Evolutionary conservation across 2,329 filamentous ascomycete genomes (phyloP).

Genomic region (Trichoderma pleuroti): DNA sequence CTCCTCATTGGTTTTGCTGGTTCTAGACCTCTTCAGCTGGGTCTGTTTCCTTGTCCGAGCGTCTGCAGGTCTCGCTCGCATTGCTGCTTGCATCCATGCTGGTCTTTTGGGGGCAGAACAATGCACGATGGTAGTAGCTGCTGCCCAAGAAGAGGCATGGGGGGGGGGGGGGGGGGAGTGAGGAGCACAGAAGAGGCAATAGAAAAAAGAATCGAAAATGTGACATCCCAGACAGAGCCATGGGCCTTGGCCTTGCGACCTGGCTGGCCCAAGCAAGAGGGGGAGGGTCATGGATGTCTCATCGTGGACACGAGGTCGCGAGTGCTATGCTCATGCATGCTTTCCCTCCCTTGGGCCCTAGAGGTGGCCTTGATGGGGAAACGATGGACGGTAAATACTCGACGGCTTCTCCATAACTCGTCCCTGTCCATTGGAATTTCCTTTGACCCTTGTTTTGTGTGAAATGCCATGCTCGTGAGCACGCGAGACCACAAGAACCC

Average conservation of each 20-base stretch:
- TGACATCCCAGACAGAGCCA: background rate
- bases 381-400: constrained; percentile 1
- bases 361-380: background rate
- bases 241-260: background rate
- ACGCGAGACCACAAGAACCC: background rate
- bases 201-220: background rate
- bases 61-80: background rate
- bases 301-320: background rate
- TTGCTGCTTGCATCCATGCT: background rate
- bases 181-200: background rate
- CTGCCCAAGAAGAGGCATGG: background rate
- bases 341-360: background rate
- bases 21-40: background rate
- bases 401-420: background rate
- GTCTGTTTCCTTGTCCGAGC: background rate
- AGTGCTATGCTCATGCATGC: background rate
- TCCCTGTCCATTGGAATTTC: background rate
- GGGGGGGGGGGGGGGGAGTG: background rate
- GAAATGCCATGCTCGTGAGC: background rate
- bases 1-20: background rate
- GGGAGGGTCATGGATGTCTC: constrained; percentile 9
- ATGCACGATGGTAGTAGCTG: background rate
- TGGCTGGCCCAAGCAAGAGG: background rate
- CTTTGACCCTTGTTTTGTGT: background rate
- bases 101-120: background rate